Evolutionary conservation across 108 stramenopile species (phyloP), one percentile per base, ranked within the genome.

Genomic region (Skeletonema costatum): DNA sequence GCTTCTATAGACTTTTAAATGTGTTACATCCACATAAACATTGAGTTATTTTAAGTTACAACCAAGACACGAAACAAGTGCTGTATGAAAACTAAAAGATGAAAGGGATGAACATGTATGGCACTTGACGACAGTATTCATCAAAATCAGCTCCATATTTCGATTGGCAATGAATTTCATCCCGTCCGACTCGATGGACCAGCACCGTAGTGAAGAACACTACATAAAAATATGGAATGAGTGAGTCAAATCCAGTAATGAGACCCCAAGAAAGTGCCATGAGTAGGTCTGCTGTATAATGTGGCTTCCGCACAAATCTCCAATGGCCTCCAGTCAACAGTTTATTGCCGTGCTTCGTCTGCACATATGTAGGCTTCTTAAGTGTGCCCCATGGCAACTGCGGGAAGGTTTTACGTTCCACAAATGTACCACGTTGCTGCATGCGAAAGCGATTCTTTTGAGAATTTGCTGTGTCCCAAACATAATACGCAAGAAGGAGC

Each of bases 401-500:
- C 14, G 88, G 88, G 63, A 87, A 87, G 25, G 86, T 60, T 16
- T 64, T 67, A n/a, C 88, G 75, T 32, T 82, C 71, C 5, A 87
- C 67, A 58, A 53, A 85, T 58, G 81, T 81, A 36, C 87, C 87
- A 44, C 75, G 79, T 32, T 85, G 76, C 48, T 78, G 74, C 71
- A 87, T 85, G 16, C 87, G 82, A 60, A 85, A 86, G 11, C 85
- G 67, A 73, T 85, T 86, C 82, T 89, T 89, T 39, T 89, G 88
- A 32, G 75, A 65, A 60, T 89, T 89, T 60, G 88, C 88, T 2
- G 84, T 85, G 36, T 89, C 88, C 77, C 84, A 89, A 19, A 89
- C 84, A 36, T 84, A 87, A 66, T 89, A 89, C 0, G 86, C 88
- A 19, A 62, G 56, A 25, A 86, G 46, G 12, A 87, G 77, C 39